Percentiles rank a stretch among this genome's conserved stretches.
Evolutionary conservation across 208 protist genomes (phyloP).

Genomic region (Trypanosomatidae sp.): DNA sequence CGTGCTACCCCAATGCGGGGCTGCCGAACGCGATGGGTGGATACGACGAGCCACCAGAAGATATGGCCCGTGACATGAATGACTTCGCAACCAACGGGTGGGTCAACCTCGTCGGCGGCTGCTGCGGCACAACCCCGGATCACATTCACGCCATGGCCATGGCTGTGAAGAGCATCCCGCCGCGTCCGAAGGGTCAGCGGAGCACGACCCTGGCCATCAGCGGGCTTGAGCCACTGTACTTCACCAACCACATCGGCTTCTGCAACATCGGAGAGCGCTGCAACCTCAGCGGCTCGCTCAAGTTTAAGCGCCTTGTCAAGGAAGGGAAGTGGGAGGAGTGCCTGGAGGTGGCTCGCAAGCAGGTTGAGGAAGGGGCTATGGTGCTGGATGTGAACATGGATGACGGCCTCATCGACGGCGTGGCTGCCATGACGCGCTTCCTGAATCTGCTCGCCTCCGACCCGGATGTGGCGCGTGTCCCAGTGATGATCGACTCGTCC

Average conservation of each 20-base stretch:
- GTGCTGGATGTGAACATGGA: constrained; percentile 98
- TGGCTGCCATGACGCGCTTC: constrained; percentile 91
- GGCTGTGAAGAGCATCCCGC: constrained; percentile 30
- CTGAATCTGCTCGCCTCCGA: constrained; percentile 94
- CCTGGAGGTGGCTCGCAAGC: constrained; percentile 61
- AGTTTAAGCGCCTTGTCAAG: constrained; percentile 95
- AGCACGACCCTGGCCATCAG: constrained; percentile 60
- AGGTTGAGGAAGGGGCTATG: constrained; percentile 96
- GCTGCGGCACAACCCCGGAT: constrained; percentile 69
- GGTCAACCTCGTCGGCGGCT: constrained; percentile 77
- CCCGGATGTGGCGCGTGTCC: constrained; percentile 91
- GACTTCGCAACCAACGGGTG: constrained; percentile 53
- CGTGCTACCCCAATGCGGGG: constrained; percentile 79
- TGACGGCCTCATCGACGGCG: constrained; percentile 95
- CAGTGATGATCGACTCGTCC: constrained; percentile 97
- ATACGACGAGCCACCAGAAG: constrained; percentile 71
- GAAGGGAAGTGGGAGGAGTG: constrained; percentile 88
- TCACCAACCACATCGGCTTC: constrained; percentile 88
- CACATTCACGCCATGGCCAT: constrained; percentile 72
- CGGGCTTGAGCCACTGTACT: constrained; percentile 87
- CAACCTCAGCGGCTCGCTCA: constrained; percentile 95
- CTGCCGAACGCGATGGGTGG: constrained; percentile 80
- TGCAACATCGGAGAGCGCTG: constrained; percentile 97
- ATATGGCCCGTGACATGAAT: constrained; percentile 53
- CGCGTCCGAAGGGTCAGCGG: constrained; percentile 30